Conservation (phyloP, 106 monocot genomes). For the Vanilla planifolia region DNA sequence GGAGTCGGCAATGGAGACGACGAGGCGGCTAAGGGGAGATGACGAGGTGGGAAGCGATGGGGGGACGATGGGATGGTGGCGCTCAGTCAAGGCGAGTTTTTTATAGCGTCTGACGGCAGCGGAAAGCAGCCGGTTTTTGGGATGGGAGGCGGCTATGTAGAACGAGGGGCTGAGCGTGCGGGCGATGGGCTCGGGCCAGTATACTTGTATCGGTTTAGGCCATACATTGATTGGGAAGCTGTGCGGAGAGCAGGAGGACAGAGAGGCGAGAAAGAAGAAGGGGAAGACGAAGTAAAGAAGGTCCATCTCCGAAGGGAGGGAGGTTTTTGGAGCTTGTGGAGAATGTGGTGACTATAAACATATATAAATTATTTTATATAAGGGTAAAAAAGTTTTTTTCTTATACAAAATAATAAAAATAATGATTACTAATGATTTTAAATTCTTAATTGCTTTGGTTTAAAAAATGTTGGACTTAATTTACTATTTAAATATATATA, state of each 20-base stretch:
- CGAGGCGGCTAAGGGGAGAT: slow-evolving; percentile 13
- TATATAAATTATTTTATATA: too few species aligned
- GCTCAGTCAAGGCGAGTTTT: background rate
- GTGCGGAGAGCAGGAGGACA: background rate
- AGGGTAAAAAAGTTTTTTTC: too few species aligned
- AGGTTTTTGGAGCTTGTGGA: too few species aligned
- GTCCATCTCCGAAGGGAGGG: too few species aligned
- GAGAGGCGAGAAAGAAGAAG: background rate
- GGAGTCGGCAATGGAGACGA: slow-evolving; percentile 40
- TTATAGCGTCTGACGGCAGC: slow-evolving; percentile 23
- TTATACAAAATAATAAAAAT: too few species aligned
- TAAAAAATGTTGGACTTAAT: too few species aligned
- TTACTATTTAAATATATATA: too few species aligned
- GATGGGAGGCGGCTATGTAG: slow-evolving; percentile 47
- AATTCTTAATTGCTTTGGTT: too few species aligned
- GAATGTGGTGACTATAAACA: too few species aligned
- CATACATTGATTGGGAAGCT: slow-evolving; percentile 42
- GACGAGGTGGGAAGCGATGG: background rate
- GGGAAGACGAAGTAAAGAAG: slow-evolving; percentile 3
- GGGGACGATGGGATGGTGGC: slow-evolving; percentile 23
- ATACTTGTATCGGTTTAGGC: slow-evolving; percentile 58
- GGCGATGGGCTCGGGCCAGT: slow-evolving; percentile 28
- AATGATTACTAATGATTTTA: too few species aligned
- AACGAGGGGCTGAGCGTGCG: slow-evolving; percentile 58
- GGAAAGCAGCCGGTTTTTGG: slow-evolving; percentile 27